A percentile compares a stretch with the other conserved stretches of the same genome.
These are phyloP conservation scores for Aspergillus sp. DNA, from an alignment of 2,329 filamentous ascomycete genomes.

Conservation along the genomic window DNA sequence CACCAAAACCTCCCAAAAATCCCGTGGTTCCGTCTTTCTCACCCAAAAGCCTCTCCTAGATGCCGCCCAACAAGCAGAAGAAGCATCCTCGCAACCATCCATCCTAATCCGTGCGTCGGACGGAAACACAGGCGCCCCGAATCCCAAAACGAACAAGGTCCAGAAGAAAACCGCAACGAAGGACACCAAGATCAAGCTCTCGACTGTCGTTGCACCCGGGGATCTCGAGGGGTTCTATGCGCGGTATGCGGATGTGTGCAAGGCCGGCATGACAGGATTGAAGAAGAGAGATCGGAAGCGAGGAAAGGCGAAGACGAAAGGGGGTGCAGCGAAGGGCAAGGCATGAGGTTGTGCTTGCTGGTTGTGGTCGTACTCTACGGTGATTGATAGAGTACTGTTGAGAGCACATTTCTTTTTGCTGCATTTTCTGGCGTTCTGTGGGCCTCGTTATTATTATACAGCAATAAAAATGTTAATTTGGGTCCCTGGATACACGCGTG, in stretches of 20 bases:
- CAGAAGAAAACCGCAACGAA: constrained; percentile 43
- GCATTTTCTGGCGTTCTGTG: constrained; percentile 1
- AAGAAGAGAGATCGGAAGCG: constrained; percentile 86
- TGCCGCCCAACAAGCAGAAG: constrained; percentile 17
- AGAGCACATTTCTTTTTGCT: not conserved
- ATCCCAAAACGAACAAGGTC: constrained; percentile 34
- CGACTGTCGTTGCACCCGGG: constrained; percentile 70
- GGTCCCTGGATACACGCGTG: no score
- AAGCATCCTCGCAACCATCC: constrained; percentile 52
- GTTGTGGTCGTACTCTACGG: not conserved
- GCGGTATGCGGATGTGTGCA: constrained; percentile 84
- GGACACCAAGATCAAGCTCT: constrained; percentile 57
- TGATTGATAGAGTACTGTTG: constrained; percentile 1
- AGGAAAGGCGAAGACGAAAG: constrained; percentile 61
- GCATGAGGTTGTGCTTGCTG: not conserved
- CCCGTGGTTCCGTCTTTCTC: constrained; percentile 38
- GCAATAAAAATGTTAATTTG: no score
- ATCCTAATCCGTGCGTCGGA: constrained; percentile 79
- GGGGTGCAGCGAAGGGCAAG: constrained; percentile 20
- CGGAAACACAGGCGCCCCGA: constrained; percentile 51
- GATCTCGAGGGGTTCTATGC: constrained; percentile 73
- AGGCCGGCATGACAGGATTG: constrained; percentile 74
- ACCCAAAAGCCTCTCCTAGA: constrained; percentile 34
- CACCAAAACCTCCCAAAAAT: constrained; percentile 29
- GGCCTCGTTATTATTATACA: not conserved